phyloP scores from a whole-genome alignment of 768 basidiomycete species.

The Wakefieldia striispora region DNA sequence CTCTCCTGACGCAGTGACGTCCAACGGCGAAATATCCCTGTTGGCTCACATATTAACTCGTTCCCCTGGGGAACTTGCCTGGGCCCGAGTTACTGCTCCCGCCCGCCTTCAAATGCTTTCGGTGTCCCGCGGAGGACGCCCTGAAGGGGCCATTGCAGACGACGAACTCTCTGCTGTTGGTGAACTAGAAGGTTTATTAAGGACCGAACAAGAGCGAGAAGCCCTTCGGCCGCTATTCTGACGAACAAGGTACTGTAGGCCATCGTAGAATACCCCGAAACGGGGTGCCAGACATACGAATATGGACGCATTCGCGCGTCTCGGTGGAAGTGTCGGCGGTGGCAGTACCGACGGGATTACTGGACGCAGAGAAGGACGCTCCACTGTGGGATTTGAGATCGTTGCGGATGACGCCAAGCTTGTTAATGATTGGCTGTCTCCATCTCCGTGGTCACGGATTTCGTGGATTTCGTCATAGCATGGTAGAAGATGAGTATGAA shows the following conservation, averaged over 20 bases:
- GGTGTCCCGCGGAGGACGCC: slow-evolving; percentile 55
- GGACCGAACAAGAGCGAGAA: slow-evolving; percentile 51
- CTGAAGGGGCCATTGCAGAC: slow-evolving; percentile 53
- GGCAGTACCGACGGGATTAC: slow-evolving; percentile 22
- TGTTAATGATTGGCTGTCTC: slow-evolving; percentile 46
- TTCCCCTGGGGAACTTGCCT: slow-evolving; percentile 27
- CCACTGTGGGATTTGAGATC: slow-evolving; percentile 6
- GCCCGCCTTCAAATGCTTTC: slow-evolving; percentile 68
- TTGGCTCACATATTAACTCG: slow-evolving; percentile 57
- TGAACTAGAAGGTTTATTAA: slow-evolving; percentile 63
- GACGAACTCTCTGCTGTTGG: slow-evolving; percentile 71
- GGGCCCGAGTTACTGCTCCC: slow-evolving; percentile 35
- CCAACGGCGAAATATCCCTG: slow-evolving; percentile 31
- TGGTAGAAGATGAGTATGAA: slow-evolving; percentile 27
- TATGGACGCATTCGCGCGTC: slow-evolving; percentile 53
- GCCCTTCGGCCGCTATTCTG: slow-evolving; percentile 37
- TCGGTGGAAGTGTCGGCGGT: slow-evolving; percentile 34
- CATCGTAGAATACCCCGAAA: slow-evolving; percentile 10
- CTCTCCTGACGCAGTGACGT: slow-evolving; percentile 6
- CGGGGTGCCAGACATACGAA: slow-evolving; percentile 45
- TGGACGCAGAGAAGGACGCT: slow-evolving; percentile 25
- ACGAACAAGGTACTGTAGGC: slow-evolving; percentile 20
- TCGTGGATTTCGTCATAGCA: slow-evolving; percentile 10
- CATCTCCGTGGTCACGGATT: slow-evolving; percentile 24
- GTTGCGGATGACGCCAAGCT: slow-evolving; percentile 32